phyloP scores from a whole-genome alignment of 1,284 basidiomycete genomes.

The Pterulicium gracile region DNA sequence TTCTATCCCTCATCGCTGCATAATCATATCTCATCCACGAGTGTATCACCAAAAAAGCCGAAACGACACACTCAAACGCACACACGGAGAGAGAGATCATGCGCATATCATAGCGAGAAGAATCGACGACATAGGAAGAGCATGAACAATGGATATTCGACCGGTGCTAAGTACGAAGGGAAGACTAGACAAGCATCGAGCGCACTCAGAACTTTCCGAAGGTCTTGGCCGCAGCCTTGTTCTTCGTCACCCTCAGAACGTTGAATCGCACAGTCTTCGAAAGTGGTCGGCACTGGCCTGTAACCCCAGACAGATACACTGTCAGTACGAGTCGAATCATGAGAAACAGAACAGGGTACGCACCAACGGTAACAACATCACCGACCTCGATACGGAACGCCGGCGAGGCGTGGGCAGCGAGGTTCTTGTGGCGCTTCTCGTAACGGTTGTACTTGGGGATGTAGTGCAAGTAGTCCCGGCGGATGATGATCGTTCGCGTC shows the following conservation, averaged over 20 bases:
- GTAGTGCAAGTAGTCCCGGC: slow-evolving; percentile 97
- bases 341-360: slow-evolving; percentile 29
- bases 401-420: slow-evolving; percentile 94
- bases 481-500: slow-evolving; percentile 98
- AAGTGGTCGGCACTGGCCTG: slow-evolving; percentile 95
- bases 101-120: no score
- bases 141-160: no score
- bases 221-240: slow-evolving; percentile 78
- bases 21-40: no score
- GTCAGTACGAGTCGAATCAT: background rate
- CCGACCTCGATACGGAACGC: slow-evolving; percentile 96
- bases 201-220: slow-evolving; percentile 85
- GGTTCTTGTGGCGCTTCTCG: slow-evolving; percentile 97
- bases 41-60: no score
- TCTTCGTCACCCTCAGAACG: slow-evolving; percentile 86
- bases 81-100: no score
- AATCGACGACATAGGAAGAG: no score
- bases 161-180: no score
- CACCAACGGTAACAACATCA: slow-evolving; percentile 93
- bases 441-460: slow-evolving; percentile 99
- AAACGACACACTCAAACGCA: no score
- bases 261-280: slow-evolving; percentile 99
- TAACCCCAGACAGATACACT: slow-evolving; percentile 4
- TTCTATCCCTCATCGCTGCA: no score
- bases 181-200: no score